Evolutionary conservation across 1,284 basidiomycete genomes (phyloP).

Genomic region (Ustilago crameri): DNA sequence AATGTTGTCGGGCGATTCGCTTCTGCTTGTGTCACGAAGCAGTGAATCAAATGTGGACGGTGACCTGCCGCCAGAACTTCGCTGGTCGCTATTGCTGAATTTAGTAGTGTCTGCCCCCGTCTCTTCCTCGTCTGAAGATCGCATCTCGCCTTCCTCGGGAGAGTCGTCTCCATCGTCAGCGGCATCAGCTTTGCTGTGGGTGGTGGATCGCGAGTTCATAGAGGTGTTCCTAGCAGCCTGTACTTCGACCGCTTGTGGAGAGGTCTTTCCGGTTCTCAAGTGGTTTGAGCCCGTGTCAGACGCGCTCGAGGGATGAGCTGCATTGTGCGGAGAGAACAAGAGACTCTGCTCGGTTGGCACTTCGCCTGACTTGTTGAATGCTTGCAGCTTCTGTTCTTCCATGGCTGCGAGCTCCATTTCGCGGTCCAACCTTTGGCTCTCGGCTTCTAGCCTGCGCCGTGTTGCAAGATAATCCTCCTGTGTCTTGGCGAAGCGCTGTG

Average conservation of each 20-base stretch:
- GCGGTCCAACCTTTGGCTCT: slow-evolving; percentile 27
- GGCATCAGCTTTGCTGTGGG: slow-evolving; percentile 4
- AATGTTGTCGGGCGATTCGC: slow-evolving; percentile 33
- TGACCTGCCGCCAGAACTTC: not conserved
- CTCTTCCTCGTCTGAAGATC: slow-evolving; percentile 31
- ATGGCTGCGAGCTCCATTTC: slow-evolving; percentile 24
- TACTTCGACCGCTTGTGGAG: slow-evolving; percentile 12
- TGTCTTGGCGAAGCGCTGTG: slow-evolving; percentile 41
- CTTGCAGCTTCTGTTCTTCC: slow-evolving; percentile 20
- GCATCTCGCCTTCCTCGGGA: slow-evolving; percentile 50
- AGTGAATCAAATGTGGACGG: slow-evolving; percentile 1
- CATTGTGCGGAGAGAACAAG: slow-evolving; percentile 29
- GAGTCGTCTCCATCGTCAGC: slow-evolving; percentile 31
- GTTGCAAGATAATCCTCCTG: slow-evolving; percentile 34
- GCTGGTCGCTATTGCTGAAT: not conserved
- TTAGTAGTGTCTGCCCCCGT: not conserved
- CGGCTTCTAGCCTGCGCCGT: slow-evolving; percentile 26
- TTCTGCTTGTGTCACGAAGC: slow-evolving; percentile 11
- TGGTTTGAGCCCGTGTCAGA: not conserved
- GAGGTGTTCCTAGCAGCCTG: slow-evolving; percentile 28
- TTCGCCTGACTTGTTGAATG: not conserved
- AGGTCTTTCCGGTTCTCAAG: not conserved
- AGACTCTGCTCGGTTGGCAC: slow-evolving; percentile 17
- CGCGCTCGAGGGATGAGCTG: not conserved
- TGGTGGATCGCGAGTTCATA: slow-evolving; percentile 12